phyloP scores from a whole-genome alignment of 768 basidiomycete species.

The Russula olivacea region DNA sequence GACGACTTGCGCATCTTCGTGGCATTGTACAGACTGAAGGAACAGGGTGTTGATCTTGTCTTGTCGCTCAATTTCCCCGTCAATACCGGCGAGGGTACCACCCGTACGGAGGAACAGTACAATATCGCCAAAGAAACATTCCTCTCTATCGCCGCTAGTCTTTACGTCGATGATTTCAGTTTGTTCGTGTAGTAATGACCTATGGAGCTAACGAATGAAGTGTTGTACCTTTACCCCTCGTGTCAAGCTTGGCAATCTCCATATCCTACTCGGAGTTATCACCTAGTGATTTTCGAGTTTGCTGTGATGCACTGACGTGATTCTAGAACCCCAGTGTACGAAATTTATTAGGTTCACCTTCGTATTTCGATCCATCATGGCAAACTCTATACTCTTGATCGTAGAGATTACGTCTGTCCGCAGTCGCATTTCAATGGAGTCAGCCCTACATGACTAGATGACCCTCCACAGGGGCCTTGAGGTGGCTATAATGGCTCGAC shows the following conservation, averaged over 20 bases:
- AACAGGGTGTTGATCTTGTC: conserved; percentile 74
- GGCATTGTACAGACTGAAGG: conserved; percentile 71
- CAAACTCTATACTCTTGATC: neutral
- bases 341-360: neutral
- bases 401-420: neutral
- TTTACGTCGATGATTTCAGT: conserved; percentile 60
- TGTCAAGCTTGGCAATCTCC: neutral
- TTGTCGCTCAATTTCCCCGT: conserved; percentile 79
- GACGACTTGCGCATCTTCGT: conserved; percentile 75
- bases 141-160: conserved; percentile 46
- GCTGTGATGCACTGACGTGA: neutral
- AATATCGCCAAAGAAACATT: conserved; percentile 45
- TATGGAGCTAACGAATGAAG: neutral
- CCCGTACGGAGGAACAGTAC: conserved; percentile 37
- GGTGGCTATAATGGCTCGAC: neutral
- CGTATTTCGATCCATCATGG: neutral
- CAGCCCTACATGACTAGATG: neutral
- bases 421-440: neutral
- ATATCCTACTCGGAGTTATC: no score
- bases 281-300: no score
- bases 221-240: neutral
- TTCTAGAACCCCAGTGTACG: neutral
- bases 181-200: conserved; percentile 52
- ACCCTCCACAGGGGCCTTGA: neutral
- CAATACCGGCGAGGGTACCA: conserved; percentile 40